phyloP scores from a whole-genome alignment of 2,329 filamentous ascomycete species.

The Botrytis sinoallii region DNA sequence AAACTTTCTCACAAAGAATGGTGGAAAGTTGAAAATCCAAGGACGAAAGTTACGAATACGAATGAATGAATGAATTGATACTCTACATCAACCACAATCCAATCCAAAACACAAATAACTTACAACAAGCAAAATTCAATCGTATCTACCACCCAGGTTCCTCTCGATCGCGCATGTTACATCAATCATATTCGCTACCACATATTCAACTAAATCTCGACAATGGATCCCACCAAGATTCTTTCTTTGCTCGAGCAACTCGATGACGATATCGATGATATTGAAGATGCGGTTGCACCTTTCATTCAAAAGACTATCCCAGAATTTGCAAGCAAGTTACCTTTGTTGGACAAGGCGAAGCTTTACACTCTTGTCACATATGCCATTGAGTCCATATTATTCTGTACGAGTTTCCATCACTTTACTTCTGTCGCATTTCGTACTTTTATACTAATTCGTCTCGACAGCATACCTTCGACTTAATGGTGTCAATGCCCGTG shows the following conservation, averaged over 20 bases:
- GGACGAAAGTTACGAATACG: neutral
- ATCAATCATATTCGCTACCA: neutral
- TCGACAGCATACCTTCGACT: conserved; percentile 68
- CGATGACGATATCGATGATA: conserved; percentile 72
- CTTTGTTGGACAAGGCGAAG: conserved; percentile 92
- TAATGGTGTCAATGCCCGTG: conserved; percentile 74
- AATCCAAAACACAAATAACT: conserved; percentile 12
- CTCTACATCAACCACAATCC: neutral
- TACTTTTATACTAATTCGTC: conserved; percentile 21
- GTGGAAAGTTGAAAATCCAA: neutral
- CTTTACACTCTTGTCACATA: conserved; percentile 87
- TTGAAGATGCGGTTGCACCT: conserved; percentile 73
- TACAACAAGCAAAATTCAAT: neutral
- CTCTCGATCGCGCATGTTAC: neutral
- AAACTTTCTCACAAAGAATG: neutral
- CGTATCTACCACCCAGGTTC: neutral
- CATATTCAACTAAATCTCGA: neutral
- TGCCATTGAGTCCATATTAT: conserved; percentile 84
- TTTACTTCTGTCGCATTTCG: neutral
- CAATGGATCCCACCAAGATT: conserved; percentile 43
- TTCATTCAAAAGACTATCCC: conserved; percentile 63
- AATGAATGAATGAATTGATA: neutral
- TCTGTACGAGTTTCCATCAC: conserved; percentile 54
- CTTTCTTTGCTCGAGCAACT: conserved; percentile 48
- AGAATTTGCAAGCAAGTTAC: conserved; percentile 71